Evolutionary conservation across 768 basidiomycete species (phyloP), one percentile per base, ranked within the genome.

Genomic region (Vararia minispora): DNA sequence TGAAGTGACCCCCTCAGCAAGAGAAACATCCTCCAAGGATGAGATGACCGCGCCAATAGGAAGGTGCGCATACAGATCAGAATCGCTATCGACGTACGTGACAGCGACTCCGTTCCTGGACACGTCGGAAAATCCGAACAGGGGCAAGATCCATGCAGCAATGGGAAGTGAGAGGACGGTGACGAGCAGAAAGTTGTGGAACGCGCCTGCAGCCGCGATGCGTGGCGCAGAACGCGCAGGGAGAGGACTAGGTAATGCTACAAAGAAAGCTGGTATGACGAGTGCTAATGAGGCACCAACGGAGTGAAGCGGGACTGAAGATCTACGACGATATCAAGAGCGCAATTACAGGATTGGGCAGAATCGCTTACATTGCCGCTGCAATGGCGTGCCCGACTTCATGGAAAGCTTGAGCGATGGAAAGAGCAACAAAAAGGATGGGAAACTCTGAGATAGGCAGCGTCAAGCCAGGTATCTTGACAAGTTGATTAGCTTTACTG

Each of bases 401-500:
- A 47, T 91, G 88, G 14, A 83, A 53, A n/a, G 78, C 48, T 55
- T 89, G 87, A 38, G 71, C 69, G 7, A 72, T 17, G 32, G 78
- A 64, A 12, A 90, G 64, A 0, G 79, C 69, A 5, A 71, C 23
- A 6, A 89, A 47, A 33, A 90, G 71, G 12, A 77, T 46, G 4
- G 81, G 81, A 1, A 85, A 52, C 51, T 91, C 77, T 18, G 60
- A 58, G n/a, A 86, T 50, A 1, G 88, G 88, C 1, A 84, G 73
- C 2, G 85, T 92, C 6, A 88, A 44, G 1, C 88, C 88, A 16
- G 89, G 88, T 26, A 92, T 76, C 86, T 89, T 46, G 13, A 7
- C 29, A 33, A 7, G 24, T 35, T 4, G 12, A 6, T 13, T 12
- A 18, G 35, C 35, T 10, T 42, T 34, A 18, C 14, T 6, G 18